Conservation (phyloP, 768 basidiomycete genomes). For the Tricholoma saponaceum region DNA sequence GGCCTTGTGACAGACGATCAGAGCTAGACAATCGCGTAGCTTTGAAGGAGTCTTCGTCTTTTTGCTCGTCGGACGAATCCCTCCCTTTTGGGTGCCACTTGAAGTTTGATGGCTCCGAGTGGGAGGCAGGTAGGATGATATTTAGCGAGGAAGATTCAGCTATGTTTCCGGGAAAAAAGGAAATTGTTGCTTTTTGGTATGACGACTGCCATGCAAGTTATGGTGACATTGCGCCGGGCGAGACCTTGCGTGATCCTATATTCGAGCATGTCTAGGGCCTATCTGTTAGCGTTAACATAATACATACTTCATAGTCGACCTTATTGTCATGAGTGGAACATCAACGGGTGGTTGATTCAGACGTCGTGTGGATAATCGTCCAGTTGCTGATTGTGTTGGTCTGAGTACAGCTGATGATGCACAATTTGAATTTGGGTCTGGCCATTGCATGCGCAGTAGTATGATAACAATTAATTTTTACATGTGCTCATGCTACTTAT, state of each 20-base stretch:
- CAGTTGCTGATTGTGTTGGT: too few relatives aligned
- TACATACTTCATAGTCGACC: background rate
- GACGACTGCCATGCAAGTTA: background rate
- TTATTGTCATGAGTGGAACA: background rate
- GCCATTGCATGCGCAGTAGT: too few relatives aligned
- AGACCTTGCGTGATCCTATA: background rate
- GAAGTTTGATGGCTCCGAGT: background rate
- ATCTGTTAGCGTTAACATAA: too few relatives aligned
- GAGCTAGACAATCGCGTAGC: background rate
- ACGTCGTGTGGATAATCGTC: too few relatives aligned
- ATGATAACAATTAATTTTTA: too few relatives aligned
- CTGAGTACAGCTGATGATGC: too few relatives aligned
- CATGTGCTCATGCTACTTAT: too few relatives aligned
- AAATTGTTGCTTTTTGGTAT: background rate
- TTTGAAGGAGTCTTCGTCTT: background rate
- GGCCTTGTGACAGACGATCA: background rate
- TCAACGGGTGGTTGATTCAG: too few relatives aligned
- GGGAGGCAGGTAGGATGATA: background rate
- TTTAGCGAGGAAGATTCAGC: background rate
- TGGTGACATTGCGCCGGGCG: background rate
- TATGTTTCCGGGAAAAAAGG: background rate
- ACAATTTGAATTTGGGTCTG: too few relatives aligned
- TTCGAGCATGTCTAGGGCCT: background rate
- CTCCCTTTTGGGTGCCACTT: background rate
- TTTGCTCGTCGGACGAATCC: background rate